Conservation (phyloP, 2,329 filamentous ascomycete genomes). For the Pseudopyricularia cyperi region DNA sequence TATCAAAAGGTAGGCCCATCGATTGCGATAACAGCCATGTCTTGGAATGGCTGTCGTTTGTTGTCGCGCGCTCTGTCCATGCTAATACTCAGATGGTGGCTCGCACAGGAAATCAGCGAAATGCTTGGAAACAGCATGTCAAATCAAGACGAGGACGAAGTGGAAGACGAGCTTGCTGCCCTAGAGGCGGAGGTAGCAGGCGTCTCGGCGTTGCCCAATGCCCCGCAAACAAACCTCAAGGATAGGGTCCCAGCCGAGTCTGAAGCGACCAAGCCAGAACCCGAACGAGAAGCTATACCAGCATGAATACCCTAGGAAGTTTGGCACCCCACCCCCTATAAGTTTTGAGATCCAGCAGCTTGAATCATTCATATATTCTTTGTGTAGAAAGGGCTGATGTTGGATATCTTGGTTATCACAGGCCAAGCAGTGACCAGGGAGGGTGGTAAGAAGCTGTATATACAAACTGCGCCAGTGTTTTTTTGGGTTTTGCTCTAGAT, state of each 20-base stretch:
- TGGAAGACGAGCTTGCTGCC: constrained; percentile 84
- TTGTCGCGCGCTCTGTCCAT: neutral
- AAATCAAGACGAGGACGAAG: constrained; percentile 92
- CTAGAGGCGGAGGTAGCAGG: constrained; percentile 50
- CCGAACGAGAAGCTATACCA: constrained; percentile 1
- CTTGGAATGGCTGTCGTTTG: too few species aligned
- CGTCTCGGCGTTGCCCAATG: constrained; percentile 38
- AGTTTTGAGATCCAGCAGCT: too few species aligned
- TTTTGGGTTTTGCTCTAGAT: too few species aligned
- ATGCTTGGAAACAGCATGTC: constrained; percentile 82
- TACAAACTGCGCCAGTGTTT: too few species aligned
- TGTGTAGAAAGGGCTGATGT: too few species aligned
- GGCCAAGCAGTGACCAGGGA: too few species aligned
- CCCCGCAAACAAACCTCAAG: constrained; percentile 23
- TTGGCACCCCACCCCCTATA: too few species aligned
- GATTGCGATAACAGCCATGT: neutral
- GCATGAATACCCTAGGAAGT: too few species aligned
- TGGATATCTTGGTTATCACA: too few species aligned
- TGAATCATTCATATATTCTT: too few species aligned
- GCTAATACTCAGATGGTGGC: constrained; percentile 1
- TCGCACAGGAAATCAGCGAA: constrained; percentile 69
- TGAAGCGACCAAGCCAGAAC: neutral
- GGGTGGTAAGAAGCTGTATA: too few species aligned
- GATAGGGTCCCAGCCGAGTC: neutral
- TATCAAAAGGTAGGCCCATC: constrained; percentile 60